Evolutionary conservation across 352 stramenopile genomes (phyloP).

Genomic region (Globisporangium sylvaticum): DNA sequence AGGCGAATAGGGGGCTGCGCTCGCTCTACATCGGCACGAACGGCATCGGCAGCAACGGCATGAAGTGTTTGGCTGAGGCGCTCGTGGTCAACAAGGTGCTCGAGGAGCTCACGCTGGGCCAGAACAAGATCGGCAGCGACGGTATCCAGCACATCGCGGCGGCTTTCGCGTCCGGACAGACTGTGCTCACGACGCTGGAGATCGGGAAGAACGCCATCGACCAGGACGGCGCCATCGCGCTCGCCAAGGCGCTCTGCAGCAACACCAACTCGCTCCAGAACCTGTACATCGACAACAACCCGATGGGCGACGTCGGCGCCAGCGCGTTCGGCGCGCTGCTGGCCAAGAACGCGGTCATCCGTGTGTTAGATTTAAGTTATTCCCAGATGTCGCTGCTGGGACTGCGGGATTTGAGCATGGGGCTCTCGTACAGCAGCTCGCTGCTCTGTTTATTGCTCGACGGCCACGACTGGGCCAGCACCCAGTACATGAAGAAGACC

Average conservation of each 20-base stretch:
- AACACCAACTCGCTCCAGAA: slow-evolving; percentile 58
- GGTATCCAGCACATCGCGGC: slow-evolving; percentile 56
- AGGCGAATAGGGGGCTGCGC: slow-evolving; percentile 43
- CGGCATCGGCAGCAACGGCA: slow-evolving; percentile 63
- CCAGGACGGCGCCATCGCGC: slow-evolving; percentile 53
- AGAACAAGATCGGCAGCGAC: slow-evolving; percentile 68
- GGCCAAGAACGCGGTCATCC: slow-evolving; percentile 64
- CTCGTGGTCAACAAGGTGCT: slow-evolving; percentile 55
- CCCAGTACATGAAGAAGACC: slow-evolving; percentile 81
- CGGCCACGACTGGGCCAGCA: slow-evolving; percentile 81
- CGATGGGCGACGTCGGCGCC: slow-evolving; percentile 68
- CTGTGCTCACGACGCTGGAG: slow-evolving; percentile 65
- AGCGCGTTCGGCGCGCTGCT: slow-evolving; percentile 64
- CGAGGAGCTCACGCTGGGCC: slow-evolving; percentile 69
- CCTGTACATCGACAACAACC: slow-evolving; percentile 83
- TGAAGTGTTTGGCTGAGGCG: slow-evolving; percentile 51
- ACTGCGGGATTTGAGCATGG: slow-evolving; percentile 64
- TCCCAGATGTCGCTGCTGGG: slow-evolving; percentile 75
- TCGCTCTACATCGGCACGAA: slow-evolving; percentile 80
- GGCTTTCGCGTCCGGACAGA: slow-evolving; percentile 47
- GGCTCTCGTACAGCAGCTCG: slow-evolving; percentile 53
- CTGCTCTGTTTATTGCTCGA: slow-evolving; percentile 73
- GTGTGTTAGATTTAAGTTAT: slow-evolving; percentile 79
- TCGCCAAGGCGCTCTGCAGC: slow-evolving; percentile 66
- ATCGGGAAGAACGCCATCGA: slow-evolving; percentile 78